Evolutionary conservation across 805 yeast genomes (phyloP), one percentile per base, ranked within the genome.

Genomic region (Cyberlindnera samutprakarnensis): DNA sequence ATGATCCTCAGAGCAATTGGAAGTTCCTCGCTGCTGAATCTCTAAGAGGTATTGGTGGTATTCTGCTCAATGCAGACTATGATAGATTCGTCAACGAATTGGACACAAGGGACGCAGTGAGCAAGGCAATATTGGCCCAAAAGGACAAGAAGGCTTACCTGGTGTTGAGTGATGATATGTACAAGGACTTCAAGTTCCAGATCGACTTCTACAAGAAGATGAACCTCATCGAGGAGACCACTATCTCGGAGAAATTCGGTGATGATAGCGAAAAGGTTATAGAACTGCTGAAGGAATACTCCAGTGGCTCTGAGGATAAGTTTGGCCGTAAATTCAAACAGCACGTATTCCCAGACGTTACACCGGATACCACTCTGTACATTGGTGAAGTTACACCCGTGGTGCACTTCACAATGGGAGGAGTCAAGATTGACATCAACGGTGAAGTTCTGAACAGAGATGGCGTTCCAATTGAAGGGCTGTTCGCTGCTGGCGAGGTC

Each of bases 351-450:
- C 49, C 54, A 3, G 32, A 36, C 5, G 33, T 60, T 6, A 38
- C 50, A 3, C 31, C 37, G 4, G 44, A 47, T 7, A 50, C 66
- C 1, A 38, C 38, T 3, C 38, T 70, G 5, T 72, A 57, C 46
- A 65, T 63, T 33, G 79, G 76, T 5, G 60, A 68, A 30, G 61
- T 72, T 5, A 75, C 81, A 0, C 80, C 80, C 7, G 78, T 73
- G 5, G 66, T 76, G 23, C 84, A 76, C 51, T 76, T 74, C 52
- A 72, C 83, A 7, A 76, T 69, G 64, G 85, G 86, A 15, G 85
- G 86, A 29, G 72, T 74, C 5, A 66, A 66, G 50, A 71, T 75
- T 35, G 64, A 73, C 46, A 68, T 61, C 16, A 46, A 61, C 25
- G 57, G 71, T 1, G 65, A 65, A 35, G 73, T 72, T 2, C 29